These are phyloP conservation scores for Colletotrichum sublineola DNA, from an alignment of 2,329 filamentous ascomycete species.

Conservation along the genomic window DNA sequence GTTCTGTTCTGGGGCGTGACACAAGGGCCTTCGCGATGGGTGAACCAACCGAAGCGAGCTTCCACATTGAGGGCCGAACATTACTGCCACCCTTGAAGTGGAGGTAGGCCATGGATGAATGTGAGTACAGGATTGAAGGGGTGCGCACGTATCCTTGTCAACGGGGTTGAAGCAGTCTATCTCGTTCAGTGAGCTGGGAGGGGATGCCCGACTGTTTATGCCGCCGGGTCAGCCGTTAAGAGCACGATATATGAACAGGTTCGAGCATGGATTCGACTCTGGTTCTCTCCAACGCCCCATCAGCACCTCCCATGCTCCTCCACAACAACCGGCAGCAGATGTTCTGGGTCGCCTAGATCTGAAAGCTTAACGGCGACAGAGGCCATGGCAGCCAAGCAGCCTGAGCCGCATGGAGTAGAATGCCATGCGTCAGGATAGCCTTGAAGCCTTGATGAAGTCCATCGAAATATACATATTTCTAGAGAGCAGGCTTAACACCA, in stretches of 20 bases:
- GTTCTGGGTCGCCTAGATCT: not conserved
- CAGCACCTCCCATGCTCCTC: not conserved
- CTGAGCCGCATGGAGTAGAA: constrained; percentile 2
- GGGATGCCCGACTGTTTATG: not conserved
- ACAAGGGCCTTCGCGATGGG: too few species aligned
- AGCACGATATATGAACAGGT: not conserved
- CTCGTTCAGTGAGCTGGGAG: not conserved
- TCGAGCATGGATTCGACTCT: not conserved
- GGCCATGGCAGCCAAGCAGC: not conserved
- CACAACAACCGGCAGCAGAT: not conserved
- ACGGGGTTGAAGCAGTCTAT: not conserved
- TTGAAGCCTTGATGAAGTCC: not conserved
- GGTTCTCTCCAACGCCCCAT: constrained; percentile 9
- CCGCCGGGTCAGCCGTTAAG: constrained; percentile 12
- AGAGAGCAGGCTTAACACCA: constrained; percentile 5
- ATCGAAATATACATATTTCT: constrained; percentile 16
- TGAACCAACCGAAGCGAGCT: too few species aligned
- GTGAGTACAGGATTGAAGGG: too few species aligned
- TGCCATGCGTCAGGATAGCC: constrained; percentile 1
- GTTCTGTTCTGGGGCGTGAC: too few species aligned
- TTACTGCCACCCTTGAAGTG: too few species aligned
- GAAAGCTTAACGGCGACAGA: constrained; percentile 5
- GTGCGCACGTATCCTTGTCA: not conserved
- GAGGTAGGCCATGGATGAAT: too few species aligned
- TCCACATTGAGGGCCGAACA: too few species aligned